A percentile compares a stretch with the other conserved stretches of the same genome.
Conservation (phyloP, 2,329 filamentous ascomycete species). For the Paecilomyces formosus region DNA sequence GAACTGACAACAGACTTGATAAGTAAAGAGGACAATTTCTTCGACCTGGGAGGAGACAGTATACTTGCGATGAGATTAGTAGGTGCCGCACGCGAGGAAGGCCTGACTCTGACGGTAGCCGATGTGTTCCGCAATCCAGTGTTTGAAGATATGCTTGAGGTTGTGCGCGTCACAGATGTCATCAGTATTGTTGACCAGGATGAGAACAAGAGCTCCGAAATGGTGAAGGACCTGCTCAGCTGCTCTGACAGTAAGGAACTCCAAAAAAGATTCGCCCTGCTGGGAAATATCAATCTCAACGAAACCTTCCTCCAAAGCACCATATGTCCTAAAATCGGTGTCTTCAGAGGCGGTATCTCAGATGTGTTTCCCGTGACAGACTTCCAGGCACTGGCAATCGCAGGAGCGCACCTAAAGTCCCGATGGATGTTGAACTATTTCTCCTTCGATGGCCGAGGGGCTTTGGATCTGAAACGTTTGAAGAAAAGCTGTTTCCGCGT, state of each 20-base stretch:
- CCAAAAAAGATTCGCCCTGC: slow-evolving; percentile 6
- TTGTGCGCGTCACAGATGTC: slow-evolving; percentile 12
- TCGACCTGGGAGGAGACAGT: slow-evolving; percentile 34
- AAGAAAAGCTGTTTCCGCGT: slow-evolving; percentile 41
- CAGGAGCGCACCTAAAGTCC: slow-evolving; percentile 28
- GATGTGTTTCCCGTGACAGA: slow-evolving; percentile 54
- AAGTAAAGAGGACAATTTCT: slow-evolving; percentile 34
- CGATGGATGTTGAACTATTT: slow-evolving; percentile 45
- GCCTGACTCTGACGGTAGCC: slow-evolving; percentile 33
- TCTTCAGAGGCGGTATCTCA: slow-evolving; percentile 44
- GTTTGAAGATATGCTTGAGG: slow-evolving; percentile 31
- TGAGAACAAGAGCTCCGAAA: slow-evolving; percentile 3
- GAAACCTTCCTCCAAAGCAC: slow-evolving; percentile 38
- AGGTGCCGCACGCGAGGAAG: slow-evolving; percentile 31
- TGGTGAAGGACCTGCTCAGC: slow-evolving; percentile 5
- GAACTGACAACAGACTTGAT: slow-evolving; percentile 25
- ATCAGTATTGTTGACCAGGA: slow-evolving; percentile 9
- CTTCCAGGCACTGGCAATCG: slow-evolving; percentile 29
- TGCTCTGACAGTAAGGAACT: slow-evolving; percentile 1
- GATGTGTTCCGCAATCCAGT: slow-evolving; percentile 37
- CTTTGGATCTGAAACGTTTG: slow-evolving; percentile 42
- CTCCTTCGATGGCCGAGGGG: slow-evolving; percentile 45
- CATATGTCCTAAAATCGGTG: slow-evolving; percentile 46
- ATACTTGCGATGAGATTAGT: slow-evolving; percentile 37
- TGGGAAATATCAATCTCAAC: slow-evolving; percentile 8